Evolutionary conservation across 306 rosid genomes (phyloP).

Genomic region (Cicer arietinum): DNA sequence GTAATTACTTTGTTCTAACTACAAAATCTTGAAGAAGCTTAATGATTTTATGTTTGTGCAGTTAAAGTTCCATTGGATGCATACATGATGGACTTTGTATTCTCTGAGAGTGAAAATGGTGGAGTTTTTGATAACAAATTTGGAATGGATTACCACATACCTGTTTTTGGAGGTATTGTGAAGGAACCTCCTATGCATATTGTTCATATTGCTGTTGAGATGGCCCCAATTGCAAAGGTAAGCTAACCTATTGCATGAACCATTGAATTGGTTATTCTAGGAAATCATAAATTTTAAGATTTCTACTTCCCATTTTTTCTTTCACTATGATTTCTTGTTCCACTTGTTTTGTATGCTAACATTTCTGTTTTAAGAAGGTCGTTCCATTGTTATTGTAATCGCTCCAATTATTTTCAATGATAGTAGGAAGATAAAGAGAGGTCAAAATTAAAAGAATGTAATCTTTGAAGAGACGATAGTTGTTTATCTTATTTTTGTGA

Average conservation of each 20-base stretch:
- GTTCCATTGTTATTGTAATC: not conserved
- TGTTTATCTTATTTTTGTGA: not conserved
- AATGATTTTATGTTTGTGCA: constrained; percentile 57
- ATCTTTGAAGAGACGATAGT: not conserved
- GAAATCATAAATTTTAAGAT: constrained; percentile 11
- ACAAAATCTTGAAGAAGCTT: constrained; percentile 40
- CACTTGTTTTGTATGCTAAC: not conserved
- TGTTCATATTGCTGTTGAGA: constrained; percentile 90
- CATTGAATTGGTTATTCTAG: not conserved
- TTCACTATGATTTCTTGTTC: constrained; percentile 1
- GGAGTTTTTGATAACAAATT: constrained; percentile 85
- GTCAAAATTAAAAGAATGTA: constrained; percentile 1
- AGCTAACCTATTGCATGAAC: constrained; percentile 26
- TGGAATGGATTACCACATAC: constrained; percentile 93
- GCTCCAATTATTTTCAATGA: not conserved
- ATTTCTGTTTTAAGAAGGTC: constrained; percentile 1
- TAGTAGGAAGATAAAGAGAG: not conserved
- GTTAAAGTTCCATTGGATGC: constrained; percentile 93
- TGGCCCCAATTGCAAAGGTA: constrained; percentile 99
- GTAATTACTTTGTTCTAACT: constrained; percentile 26
- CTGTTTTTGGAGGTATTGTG: constrained; percentile 73
- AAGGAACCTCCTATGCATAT: constrained; percentile 97
- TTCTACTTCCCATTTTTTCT: not conserved
- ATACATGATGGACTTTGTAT: constrained; percentile 93
- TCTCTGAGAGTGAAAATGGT: constrained; percentile 88